Evolutionary conservation across 2,329 filamentous ascomycete genomes (phyloP), one percentile per base, ranked within the genome.

Genomic region (Akanthomyces dipterigenus): DNA sequence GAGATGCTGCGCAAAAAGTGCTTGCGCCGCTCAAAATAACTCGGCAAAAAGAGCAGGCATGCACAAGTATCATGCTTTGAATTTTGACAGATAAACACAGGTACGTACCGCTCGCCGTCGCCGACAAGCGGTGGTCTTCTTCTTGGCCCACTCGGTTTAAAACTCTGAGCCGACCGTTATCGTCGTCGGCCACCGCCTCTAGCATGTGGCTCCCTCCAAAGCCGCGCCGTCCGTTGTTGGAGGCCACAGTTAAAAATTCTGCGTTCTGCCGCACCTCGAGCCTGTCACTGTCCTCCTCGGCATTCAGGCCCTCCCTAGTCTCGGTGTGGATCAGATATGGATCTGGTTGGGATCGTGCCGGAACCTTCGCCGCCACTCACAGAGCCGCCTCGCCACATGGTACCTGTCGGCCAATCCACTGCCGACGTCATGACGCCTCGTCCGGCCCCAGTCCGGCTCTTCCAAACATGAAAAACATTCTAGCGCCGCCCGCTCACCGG

Each of bases 311-410:
- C 26, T 50, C 16, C 28, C 18, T 28, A 7, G n/a, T 40, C 20
- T 50, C 16, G 18, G 16, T 31, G 55, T 61, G 60, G 60, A 61
- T 50, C 60, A 48, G 60, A 57, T 51, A 62, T 62, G 60, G 60
- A 62, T 62, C 60, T 62, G 38, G 24, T 36, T n/a, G 60, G 53
- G 60, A 62, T 62, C 60, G 54, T 56, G 60, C 54, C 60, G 54
- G 48, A 54, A 40, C 46, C 60, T 36, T 57, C 28, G 60, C 31
- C 54, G 46, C 53, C 60, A 57, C 34, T 61, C 42, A 61, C 42
- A 48, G 43, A 42, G 31, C 22, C 36, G 22, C 40, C 40, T 31
- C 42, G 50, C 58, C 58, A 55, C 43, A 55, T 61, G 49, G 49
- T 61, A 49, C 58, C 50, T 61, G 49, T 16, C 50, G 58, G 49